A percentile compares a stretch with the other conserved stretches of the same genome.
Conservation (phyloP, 441 rosid genomes). For the Populus trichocarpa region DNA sequence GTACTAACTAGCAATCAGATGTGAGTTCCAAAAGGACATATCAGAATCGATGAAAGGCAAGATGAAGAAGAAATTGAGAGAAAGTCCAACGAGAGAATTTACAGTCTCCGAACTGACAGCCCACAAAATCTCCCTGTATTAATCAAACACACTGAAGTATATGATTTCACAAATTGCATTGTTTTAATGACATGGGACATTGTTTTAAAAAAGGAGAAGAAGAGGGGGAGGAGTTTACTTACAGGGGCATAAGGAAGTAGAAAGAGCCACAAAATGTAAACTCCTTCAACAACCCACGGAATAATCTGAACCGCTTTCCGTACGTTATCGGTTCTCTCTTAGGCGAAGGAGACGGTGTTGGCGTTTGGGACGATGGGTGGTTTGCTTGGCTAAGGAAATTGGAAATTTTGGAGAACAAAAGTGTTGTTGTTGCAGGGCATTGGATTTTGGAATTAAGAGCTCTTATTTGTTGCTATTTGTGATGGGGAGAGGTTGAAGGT, state of each 20-base stretch:
- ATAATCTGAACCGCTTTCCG: slow-evolving; percentile 38
- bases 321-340: slow-evolving; percentile 19
- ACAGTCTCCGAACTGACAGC: slow-evolving; percentile 73
- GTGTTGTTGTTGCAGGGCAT: slow-evolving; percentile 5
- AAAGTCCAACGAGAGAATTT: slow-evolving; percentile 68
- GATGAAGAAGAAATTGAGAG: slow-evolving; percentile 87
- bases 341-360: slow-evolving; percentile 20
- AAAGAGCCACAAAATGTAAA: slow-evolving; percentile 87
- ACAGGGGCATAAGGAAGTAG: slow-evolving; percentile 91
- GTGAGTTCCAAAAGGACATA: slow-evolving; percentile 19
- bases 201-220: too few species aligned
- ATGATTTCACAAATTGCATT: not conserved
- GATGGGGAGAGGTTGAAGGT: too few species aligned
- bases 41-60: slow-evolving; percentile 76
- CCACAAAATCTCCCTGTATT: slow-evolving; percentile 86
- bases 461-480: not conserved
- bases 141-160: not conserved
- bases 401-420: not conserved
- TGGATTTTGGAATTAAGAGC: slow-evolving; percentile 11
- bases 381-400: slow-evolving; percentile 23
- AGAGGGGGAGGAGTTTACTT: slow-evolving; percentile 10
- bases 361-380: slow-evolving; percentile 14
- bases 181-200: too few species aligned
- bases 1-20: too few species aligned
- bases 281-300: slow-evolving; percentile 74